phyloP scores from a whole-genome alignment of 2,329 filamentous ascomycete species.

The Phaeosphaeriaceae sp. region DNA sequence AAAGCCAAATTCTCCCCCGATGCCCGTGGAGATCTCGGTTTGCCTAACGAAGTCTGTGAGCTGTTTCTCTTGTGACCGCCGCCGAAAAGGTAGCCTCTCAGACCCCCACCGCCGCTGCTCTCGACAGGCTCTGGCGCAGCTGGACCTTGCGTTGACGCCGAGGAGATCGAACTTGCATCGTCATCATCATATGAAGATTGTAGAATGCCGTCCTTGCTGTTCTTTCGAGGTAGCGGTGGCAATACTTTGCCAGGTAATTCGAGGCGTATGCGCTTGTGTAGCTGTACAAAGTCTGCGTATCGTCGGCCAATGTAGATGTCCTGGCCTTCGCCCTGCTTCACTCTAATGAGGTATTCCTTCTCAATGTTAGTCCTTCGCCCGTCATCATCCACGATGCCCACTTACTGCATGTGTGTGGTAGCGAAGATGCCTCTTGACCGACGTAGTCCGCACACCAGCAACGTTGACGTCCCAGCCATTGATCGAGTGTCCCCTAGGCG shows the following conservation, averaged over 20 bases:
- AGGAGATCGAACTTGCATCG: constrained; percentile 81
- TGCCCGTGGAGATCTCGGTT: constrained; percentile 38
- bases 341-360: constrained; percentile 87
- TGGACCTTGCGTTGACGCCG: constrained; percentile 73
- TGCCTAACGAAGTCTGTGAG: constrained; percentile 50
- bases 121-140: constrained; percentile 45
- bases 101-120: constrained; percentile 48
- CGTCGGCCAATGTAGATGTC: constrained; percentile 83
- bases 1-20: constrained; percentile 42
- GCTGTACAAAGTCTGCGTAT: constrained; percentile 84
- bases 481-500: constrained; percentile 89
- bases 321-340: constrained; percentile 77
- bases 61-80: constrained; percentile 51
- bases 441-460: constrained; percentile 82
- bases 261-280: constrained; percentile 80
- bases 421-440: constrained; percentile 83
- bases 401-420: constrained; percentile 90
- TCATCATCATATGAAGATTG: constrained; percentile 61
- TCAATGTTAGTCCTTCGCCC: constrained; percentile 8
- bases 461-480: constrained; percentile 98
- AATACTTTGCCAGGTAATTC: constrained; percentile 92
- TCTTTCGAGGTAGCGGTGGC: constrained; percentile 87
- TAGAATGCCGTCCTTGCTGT: constrained; percentile 77
- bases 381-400: constrained; percentile 12
- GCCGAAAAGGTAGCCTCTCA: constrained; percentile 54